A percentile compares a stretch with the other conserved stretches of the same genome.
Evolutionary conservation across 2,329 filamentous ascomycete genomes (phyloP).

Genomic region (Cytospora chrysosperma): DNA sequence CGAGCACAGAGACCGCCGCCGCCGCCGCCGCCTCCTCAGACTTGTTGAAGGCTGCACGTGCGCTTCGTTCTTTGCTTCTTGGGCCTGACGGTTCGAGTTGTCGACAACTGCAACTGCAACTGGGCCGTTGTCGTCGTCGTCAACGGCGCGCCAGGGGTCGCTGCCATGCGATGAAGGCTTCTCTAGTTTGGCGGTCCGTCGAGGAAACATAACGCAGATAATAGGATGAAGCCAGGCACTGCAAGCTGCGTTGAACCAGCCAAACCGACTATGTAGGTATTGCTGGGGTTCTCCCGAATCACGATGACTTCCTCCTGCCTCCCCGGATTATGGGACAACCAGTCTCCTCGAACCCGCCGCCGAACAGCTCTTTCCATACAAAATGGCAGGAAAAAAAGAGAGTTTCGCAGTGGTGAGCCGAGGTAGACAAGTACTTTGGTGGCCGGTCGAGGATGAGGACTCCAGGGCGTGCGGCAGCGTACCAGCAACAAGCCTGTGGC

Average conservation of each 20-base stretch:
- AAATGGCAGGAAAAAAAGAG: background rate
- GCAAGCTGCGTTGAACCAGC: background rate
- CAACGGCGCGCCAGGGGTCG: conserved; percentile 33
- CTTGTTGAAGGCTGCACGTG: background rate
- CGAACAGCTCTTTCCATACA: background rate
- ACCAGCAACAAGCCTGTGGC: conserved; percentile 24
- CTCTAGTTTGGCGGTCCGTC: conserved; percentile 32
- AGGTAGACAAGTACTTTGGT: conserved; percentile 4
- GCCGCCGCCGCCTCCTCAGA: background rate
- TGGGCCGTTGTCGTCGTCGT: conserved; percentile 17
- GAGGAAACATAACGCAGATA: conserved; percentile 40
- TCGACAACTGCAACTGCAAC: conserved; percentile 23
- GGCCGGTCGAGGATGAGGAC: conserved; percentile 1
- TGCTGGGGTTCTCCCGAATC: background rate
- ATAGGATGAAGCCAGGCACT: conserved; percentile 7
- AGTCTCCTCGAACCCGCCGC: background rate
- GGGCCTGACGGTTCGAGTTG: conserved; percentile 23
- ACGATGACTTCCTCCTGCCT: background rate
- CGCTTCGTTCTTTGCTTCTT: conserved; percentile 20
- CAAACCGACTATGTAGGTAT: background rate
- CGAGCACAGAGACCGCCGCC: conserved; percentile 5
- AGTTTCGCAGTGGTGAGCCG: background rate
- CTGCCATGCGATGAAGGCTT: conserved; percentile 22
- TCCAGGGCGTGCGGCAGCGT: conserved; percentile 1
- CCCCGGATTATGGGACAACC: background rate